phyloP scores from a whole-genome alignment of 257 asterid species.

The Catharanthus roseus region DNA sequence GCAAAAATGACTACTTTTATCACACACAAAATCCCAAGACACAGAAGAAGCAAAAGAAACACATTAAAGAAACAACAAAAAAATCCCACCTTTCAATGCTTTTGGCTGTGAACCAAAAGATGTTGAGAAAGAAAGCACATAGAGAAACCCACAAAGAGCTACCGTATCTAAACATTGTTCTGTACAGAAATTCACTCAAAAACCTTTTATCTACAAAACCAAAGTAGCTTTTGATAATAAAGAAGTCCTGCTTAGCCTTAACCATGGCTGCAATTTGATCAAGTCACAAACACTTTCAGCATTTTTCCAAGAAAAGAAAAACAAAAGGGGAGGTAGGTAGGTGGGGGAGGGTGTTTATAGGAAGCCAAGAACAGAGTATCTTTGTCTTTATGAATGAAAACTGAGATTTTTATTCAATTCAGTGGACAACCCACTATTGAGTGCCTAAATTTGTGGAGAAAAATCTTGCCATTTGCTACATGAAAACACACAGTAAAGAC shows the following conservation, averaged over 20 bases:
- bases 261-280: slow-evolving; percentile 32
- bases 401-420: slow-evolving; percentile 21
- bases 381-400: slow-evolving; percentile 7
- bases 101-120: slow-evolving; percentile 28
- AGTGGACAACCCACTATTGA: slow-evolving; percentile 32
- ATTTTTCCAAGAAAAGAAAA: slow-evolving; percentile 13
- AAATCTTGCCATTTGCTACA: slow-evolving; percentile 10
- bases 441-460: slow-evolving; percentile 33
- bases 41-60: not conserved
- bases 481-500: not conserved
- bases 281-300: slow-evolving; percentile 26
- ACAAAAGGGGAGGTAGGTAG: not conserved
- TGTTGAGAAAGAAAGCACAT: slow-evolving; percentile 30
- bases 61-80: not conserved
- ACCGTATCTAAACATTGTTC: slow-evolving; percentile 27
- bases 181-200: slow-evolving; percentile 21
- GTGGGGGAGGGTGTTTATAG: not conserved
- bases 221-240: slow-evolving; percentile 29
- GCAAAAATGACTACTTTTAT: slow-evolving; percentile 9
- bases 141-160: slow-evolving; percentile 29
- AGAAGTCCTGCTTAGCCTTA: slow-evolving; percentile 21
- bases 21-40: not conserved
- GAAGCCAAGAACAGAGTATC: slow-evolving; percentile 2
- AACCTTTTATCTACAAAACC: slow-evolving; percentile 20
- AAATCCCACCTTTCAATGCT: slow-evolving; percentile 39